Evolutionary conservation across 169 alveolate genomes (phyloP).

Genomic region (Cryptosporidium ryanae): DNA sequence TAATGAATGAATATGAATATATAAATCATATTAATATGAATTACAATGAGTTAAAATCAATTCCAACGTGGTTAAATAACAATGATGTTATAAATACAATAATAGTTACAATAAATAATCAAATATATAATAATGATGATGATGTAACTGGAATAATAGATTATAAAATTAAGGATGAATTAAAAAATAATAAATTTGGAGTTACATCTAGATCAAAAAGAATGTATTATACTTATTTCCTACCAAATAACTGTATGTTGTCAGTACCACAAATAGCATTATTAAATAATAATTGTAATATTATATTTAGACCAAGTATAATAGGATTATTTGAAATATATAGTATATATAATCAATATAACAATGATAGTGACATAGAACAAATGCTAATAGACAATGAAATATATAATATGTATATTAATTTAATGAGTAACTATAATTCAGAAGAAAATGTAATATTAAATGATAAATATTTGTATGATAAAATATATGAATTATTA

Average conservation of each 20-base stretch:
- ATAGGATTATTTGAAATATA: constrained; percentile 61
- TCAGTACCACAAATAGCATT: constrained; percentile 69
- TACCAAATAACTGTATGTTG: constrained; percentile 32
- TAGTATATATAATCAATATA: constrained; percentile 38
- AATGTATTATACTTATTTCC: constrained; percentile 50
- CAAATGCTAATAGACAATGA: constrained; percentile 37
- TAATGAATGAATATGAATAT: neutral
- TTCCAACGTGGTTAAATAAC: constrained; percentile 61
- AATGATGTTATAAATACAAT: constrained; percentile 52
- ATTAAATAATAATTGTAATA: constrained; percentile 35
- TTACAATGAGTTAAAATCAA: constrained; percentile 38
- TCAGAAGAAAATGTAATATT: constrained; percentile 25
- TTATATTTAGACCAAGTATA: constrained; percentile 42
- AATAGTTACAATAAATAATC: neutral
- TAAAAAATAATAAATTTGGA: neutral
- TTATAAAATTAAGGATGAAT: neutral
- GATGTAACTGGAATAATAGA: constrained; percentile 18
- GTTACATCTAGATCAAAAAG: constrained; percentile 18
- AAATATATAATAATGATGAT: constrained; percentile 2
- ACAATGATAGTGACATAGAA: constrained; percentile 43
- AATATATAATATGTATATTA: neutral
- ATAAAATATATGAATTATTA: constrained; percentile 41
- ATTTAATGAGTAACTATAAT: constrained; percentile 25
- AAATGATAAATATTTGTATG: constrained; percentile 4
- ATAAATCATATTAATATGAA: constrained; percentile 1